These are phyloP conservation scores for Apiospora koreana DNA, from an alignment of 2,329 filamentous ascomycete species.

Conservation along the genomic window DNA sequence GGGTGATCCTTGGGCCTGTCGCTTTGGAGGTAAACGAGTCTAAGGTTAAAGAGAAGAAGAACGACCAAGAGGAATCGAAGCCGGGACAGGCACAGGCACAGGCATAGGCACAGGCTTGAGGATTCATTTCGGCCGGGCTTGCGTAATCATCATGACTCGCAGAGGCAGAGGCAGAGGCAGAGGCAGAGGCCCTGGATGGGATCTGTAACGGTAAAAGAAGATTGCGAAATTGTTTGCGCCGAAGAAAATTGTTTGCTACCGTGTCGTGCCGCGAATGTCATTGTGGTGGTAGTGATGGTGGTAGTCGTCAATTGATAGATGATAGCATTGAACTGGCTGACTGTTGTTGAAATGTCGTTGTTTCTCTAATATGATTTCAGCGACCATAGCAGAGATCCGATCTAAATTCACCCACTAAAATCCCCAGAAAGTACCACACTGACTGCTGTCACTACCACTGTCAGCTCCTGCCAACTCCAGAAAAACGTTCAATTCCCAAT, in stretches of 20 bases:
- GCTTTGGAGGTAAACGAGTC: neutral
- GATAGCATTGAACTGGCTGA: no score
- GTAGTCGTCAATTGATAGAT: no score
- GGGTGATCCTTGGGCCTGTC: neutral
- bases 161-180: no score
- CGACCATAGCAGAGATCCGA: neutral
- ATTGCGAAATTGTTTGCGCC: neutral
- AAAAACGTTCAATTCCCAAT: slow-evolving; percentile 4
- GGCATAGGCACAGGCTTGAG: no score
- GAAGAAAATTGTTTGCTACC: no score
- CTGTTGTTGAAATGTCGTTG: neutral
- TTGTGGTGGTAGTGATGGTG: neutral
- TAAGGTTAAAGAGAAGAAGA: neutral
- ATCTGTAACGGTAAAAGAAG: neutral
- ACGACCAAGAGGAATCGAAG: neutral
- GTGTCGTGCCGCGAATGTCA: neutral
- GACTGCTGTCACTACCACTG: neutral
- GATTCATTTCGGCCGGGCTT: neutral
- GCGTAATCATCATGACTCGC: slow-evolving; percentile 1
- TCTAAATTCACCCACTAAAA: neutral
- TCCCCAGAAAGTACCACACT: slow-evolving; percentile 1
- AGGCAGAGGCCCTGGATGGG: neutral
- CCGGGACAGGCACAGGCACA: no score
- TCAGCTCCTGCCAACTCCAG: neutral
- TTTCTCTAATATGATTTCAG: neutral